Conservation (phyloP, 352 stramenopile genomes). For the Globisporangium recalcitrans region DNA sequence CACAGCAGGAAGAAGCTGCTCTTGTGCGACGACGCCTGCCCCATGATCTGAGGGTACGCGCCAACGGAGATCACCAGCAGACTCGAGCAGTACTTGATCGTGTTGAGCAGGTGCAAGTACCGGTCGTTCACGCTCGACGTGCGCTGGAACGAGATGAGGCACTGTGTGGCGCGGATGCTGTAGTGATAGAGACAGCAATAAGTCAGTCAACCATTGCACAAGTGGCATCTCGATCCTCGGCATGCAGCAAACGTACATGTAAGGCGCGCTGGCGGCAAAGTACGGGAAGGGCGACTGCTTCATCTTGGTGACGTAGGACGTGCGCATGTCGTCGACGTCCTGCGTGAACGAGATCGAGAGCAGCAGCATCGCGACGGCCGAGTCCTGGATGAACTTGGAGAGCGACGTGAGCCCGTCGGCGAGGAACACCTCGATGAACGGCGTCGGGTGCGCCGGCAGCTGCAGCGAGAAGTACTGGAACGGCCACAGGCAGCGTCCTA, state of each 20-base stretch:
- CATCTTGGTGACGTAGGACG: conserved; percentile 64
- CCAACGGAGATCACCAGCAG: conserved; percentile 74
- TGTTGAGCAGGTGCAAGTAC: conserved; percentile 81
- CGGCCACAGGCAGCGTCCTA: conserved; percentile 50
- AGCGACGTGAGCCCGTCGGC: conserved; percentile 77
- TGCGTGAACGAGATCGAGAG: conserved; percentile 49
- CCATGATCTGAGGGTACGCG: conserved; percentile 70
- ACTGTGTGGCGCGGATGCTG: conserved; percentile 76
- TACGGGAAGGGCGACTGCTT: conserved; percentile 71
- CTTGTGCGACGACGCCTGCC: conserved; percentile 36
- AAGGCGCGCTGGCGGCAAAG: conserved; percentile 58
- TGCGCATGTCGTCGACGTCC: conserved; percentile 35
- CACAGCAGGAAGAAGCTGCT: conserved; percentile 73
- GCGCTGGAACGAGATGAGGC: conserved; percentile 76
- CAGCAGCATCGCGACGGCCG: conserved; percentile 55
- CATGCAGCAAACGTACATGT: conserved; percentile 40
- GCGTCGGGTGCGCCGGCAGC: conserved; percentile 46
- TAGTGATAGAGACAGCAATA: background rate
- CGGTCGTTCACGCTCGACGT: conserved; percentile 61
- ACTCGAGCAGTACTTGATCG: conserved; percentile 83
- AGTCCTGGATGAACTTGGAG: conserved; percentile 82
- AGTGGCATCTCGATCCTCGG: no score
- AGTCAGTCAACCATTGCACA: no score
- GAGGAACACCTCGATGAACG: conserved; percentile 78
- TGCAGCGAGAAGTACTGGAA: conserved; percentile 59